Evolutionary conservation across 352 stramenopile species (phyloP).

Genomic region (Phytophthora boehmeriae): DNA sequence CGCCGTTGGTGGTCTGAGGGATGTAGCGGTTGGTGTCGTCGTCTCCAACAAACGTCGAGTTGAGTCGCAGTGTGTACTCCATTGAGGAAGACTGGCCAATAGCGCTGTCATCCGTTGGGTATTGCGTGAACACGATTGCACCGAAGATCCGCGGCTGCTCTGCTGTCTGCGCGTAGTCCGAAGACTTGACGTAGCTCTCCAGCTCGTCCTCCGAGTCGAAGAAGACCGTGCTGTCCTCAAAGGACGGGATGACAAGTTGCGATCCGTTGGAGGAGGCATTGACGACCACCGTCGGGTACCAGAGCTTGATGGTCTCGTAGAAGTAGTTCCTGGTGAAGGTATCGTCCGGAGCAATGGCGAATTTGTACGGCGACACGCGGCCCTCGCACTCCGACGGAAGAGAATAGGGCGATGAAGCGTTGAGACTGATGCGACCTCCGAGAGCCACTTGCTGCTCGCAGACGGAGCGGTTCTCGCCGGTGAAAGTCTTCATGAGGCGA

Average conservation of each 20-base stretch:
- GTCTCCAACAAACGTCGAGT: constrained; percentile 27
- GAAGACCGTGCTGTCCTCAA: constrained; percentile 46
- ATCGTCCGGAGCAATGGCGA: constrained; percentile 43
- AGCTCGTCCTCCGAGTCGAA: constrained; percentile 39
- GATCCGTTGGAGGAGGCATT: constrained; percentile 12
- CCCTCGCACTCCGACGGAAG: constrained; percentile 40
- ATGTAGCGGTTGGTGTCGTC: constrained; percentile 19
- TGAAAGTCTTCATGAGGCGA: constrained; percentile 40
- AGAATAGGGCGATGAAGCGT: constrained; percentile 25
- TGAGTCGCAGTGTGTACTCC: constrained; percentile 49
- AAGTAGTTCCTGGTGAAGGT: constrained; percentile 57
- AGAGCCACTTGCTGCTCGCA: constrained; percentile 28
- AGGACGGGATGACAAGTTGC: constrained; percentile 36
- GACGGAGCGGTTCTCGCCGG: constrained; percentile 28
- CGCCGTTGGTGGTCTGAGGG: constrained; percentile 18
- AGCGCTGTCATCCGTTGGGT: constrained; percentile 16
- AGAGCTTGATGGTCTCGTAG: constrained; percentile 36
- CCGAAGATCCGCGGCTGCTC: constrained; percentile 47
- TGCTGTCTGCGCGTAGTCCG: constrained; percentile 36
- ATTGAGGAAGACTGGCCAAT: constrained; percentile 36
- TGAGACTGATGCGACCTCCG: constrained; percentile 28
- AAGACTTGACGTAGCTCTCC: constrained; percentile 41
- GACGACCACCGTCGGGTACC: constrained; percentile 46
- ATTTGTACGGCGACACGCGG: constrained; percentile 57
- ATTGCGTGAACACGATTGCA: constrained; percentile 44